Conservation (phyloP, 2,329 filamentous ascomycete species). For the Scedosporium apiospermum region DNA sequence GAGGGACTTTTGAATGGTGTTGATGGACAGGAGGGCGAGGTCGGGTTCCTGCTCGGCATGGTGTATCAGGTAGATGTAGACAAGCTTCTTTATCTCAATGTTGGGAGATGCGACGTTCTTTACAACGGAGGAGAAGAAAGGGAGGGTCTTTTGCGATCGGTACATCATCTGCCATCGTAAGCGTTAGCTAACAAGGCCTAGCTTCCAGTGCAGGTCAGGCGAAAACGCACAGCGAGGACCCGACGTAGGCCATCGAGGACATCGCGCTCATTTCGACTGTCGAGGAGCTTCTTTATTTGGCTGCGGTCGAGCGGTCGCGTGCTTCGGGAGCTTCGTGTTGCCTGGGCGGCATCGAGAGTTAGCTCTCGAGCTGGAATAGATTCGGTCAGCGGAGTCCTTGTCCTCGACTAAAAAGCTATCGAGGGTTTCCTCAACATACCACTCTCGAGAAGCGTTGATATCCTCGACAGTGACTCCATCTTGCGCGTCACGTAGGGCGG, state of each 20-base stretch:
- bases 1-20: slow-evolving; percentile 96
- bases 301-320: slow-evolving; percentile 61
- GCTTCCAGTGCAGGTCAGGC: not conserved
- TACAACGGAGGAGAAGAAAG: slow-evolving; percentile 95
- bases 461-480: slow-evolving; percentile 95
- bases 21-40: slow-evolving; percentile 90
- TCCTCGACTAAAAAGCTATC: not conserved
- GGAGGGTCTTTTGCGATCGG: slow-evolving; percentile 73
- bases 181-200: not conserved
- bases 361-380: slow-evolving; percentile 71
- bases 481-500: not conserved
- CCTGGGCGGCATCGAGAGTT: slow-evolving; percentile 91
- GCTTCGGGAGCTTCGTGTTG: slow-evolving; percentile 59
- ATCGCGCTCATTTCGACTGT: slow-evolving; percentile 87
- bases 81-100: slow-evolving; percentile 92
- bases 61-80: slow-evolving; percentile 96
- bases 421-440: slow-evolving; percentile 45
- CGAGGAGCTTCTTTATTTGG: slow-evolving; percentile 89
- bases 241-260: slow-evolving; percentile 83
- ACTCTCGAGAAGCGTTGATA: slow-evolving; percentile 89
- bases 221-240: slow-evolving; percentile 67
- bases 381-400: not conserved
- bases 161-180: slow-evolving; percentile 73
- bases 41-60: slow-evolving; percentile 96
- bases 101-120: slow-evolving; percentile 96